These are phyloP conservation scores for Flaveria robusta DNA, from an alignment of 129 eudicot genomes.

Conservation along the genomic window DNA sequence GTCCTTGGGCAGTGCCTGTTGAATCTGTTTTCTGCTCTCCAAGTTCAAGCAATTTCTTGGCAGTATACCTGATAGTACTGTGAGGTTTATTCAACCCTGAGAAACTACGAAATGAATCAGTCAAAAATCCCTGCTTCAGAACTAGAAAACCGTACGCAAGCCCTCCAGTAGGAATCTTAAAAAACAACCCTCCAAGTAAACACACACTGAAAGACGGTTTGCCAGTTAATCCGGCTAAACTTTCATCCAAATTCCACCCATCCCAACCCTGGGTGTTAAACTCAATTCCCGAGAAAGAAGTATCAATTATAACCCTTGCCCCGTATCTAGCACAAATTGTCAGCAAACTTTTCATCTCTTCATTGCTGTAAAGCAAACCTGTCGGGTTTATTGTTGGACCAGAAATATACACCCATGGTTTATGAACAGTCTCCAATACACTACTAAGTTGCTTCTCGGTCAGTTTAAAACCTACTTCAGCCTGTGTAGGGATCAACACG, in stretches of 20 bases:
- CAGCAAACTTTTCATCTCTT: conserved; percentile 68
- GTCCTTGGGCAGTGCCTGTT: conserved; percentile 45
- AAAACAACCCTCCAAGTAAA: conserved; percentile 82
- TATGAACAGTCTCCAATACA: conserved; percentile 49
- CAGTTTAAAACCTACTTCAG: conserved; percentile 70
- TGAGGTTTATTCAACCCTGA: conserved; percentile 85
- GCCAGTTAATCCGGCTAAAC: conserved; percentile 44
- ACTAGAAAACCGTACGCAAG: conserved; percentile 72
- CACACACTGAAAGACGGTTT: conserved; percentile 58
- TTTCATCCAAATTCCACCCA: conserved; percentile 75
- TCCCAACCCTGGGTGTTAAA: conserved; percentile 48
- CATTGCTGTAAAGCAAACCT: conserved; percentile 77
- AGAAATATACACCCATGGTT: conserved; percentile 90
- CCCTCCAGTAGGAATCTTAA: conserved; percentile 83
- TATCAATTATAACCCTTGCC: conserved; percentile 80
- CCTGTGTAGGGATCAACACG: conserved; percentile 50
- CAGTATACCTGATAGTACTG: conserved; percentile 70
- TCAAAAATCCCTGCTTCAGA: conserved; percentile 63
- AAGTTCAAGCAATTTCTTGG: conserved; percentile 83
- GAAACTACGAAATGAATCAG: conserved; percentile 62
- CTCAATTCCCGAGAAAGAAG: conserved; percentile 83
- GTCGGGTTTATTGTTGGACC: conserved; percentile 94
- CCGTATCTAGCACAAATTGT: conserved; percentile 71
- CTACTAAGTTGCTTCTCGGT: conserved; percentile 53
- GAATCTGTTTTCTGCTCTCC: conserved; percentile 54